Percentiles rank a stretch among this genome's conserved stretches.
Evolutionary conservation across 176 grass and related monocot species (phyloP).

Genomic region (Bolboschoenus planiculmis): DNA sequence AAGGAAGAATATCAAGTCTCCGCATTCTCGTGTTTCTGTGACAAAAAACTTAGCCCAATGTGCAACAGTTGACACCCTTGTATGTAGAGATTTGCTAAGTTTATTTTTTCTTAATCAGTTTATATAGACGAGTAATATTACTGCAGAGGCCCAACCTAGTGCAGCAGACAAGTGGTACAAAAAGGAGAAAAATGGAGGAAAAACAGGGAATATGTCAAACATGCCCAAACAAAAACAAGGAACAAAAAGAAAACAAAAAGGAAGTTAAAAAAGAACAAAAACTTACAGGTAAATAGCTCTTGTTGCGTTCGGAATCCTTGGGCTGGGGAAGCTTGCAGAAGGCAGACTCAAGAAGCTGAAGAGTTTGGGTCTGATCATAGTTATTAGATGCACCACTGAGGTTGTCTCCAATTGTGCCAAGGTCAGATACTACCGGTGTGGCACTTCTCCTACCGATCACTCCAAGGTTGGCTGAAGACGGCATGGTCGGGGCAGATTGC

Average conservation of each 20-base stretch:
- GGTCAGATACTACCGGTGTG: constrained; percentile 31
- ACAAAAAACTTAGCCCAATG: background rate
- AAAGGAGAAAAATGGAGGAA: background rate
- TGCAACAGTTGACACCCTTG: background rate
- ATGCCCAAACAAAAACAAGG: background rate
- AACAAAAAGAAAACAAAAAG: background rate
- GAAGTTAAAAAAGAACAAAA: background rate
- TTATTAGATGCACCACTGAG: constrained; percentile 38
- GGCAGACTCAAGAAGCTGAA: constrained; percentile 94
- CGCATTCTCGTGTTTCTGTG: no score
- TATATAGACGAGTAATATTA: background rate
- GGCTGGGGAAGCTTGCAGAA: constrained; percentile 80
- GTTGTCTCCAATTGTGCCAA: constrained; percentile 83
- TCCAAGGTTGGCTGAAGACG: constrained; percentile 55
- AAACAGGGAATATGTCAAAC: background rate
- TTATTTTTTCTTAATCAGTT: background rate
- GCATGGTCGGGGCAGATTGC: constrained; percentile 49
- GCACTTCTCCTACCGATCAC: constrained; percentile 91
- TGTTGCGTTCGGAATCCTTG: constrained; percentile 81
- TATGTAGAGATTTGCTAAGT: background rate
- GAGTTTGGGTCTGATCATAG: constrained; percentile 73
- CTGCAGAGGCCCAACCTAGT: background rate
- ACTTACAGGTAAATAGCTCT: constrained; percentile 74
- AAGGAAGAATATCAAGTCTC: constrained; percentile 20
- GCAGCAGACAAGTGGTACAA: background rate